These are phyloP conservation scores for Globisporangium canariense DNA, from an alignment of 352 stramenopile genomes.

Conservation along the genomic window DNA sequence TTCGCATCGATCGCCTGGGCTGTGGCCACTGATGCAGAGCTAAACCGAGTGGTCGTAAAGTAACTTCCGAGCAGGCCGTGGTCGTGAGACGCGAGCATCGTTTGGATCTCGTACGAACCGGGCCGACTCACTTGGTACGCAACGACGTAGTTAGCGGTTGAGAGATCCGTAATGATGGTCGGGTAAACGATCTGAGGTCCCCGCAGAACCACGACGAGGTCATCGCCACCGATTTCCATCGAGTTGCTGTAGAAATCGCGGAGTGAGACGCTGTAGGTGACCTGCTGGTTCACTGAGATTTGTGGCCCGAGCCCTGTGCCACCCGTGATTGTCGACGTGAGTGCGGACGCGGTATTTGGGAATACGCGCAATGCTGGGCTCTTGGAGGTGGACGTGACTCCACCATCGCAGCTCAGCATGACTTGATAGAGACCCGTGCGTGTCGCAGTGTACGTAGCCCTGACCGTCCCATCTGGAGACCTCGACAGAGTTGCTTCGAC, in stretches of 20 bases:
- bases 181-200: constrained; percentile 28
- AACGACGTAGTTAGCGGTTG: constrained; percentile 41
- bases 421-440: constrained; percentile 32
- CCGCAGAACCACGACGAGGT: constrained; percentile 30
- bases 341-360: constrained; percentile 28
- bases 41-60: constrained; percentile 25
- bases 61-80: constrained; percentile 36
- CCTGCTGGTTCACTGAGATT: constrained; percentile 20
- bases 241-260: constrained; percentile 44
- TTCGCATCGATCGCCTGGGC: constrained; percentile 24
- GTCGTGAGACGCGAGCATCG: constrained; percentile 24
- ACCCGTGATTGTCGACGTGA: constrained; percentile 29
- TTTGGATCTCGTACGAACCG: constrained; percentile 49
- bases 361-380: constrained; percentile 23
- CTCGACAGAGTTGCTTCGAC: constrained; percentile 1
- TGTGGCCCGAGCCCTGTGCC: constrained; percentile 27
- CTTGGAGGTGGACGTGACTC: constrained; percentile 26
- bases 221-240: constrained; percentile 31
- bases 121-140: constrained; percentile 27
- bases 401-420: constrained; percentile 30
- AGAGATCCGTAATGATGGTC: constrained; percentile 28
- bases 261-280: constrained; percentile 35
- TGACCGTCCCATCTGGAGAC: constrained; percentile 15
- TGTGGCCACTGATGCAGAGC: not conserved
- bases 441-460: constrained; percentile 28